Evolutionary conservation across 768 basidiomycete genomes (phyloP), one percentile per base, ranked within the genome.

Genomic region (Termitomyces sp.): DNA sequence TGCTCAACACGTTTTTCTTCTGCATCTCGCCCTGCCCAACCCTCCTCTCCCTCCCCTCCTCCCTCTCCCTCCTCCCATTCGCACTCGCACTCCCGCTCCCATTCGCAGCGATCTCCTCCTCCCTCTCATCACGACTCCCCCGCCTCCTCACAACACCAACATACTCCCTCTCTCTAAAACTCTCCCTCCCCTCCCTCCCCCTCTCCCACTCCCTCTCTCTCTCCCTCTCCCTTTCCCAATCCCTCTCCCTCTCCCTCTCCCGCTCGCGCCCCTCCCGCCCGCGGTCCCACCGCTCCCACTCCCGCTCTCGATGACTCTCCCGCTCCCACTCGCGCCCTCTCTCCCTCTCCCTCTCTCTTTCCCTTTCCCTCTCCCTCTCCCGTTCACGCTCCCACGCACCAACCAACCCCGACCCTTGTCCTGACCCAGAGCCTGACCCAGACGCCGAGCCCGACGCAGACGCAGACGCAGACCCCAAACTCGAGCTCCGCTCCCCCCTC

Each of bases 1-100:
- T 88, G 64, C 85, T 87, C 72, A 88, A 66, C 56, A 79, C 81
- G 64, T 86, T 88, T 72, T 84, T 88, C 78, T 86, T 88, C 41
- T 77, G 74, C 56, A 50, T 46, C 66, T 64, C 43, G 58, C 59
- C 46, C 54, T 36, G 66, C 59, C n/a, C 64, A 65, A 26, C 63
- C 65, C 30, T 50, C n/a, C 48, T 63, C 69, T 16, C 67, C 32
- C 49, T 62, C 61, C 47, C 60, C 51, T 26, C 36, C 14, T 23
- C 56, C 71, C 82, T 56, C 32, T 57, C 64, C 36, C 46, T 57
- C 49, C 36, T 61, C 33, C 57, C 58, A 55, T 30, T 30, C 33
- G 33, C 33, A 35, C 33, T 10, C 33, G 33, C 33, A 35, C 36
- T 61, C 28, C 56, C 58, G 52, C 57, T 57, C 50, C 48, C 62